Percentiles rank a stretch among this genome's conserved stretches.
Conservation (phyloP, 2,329 filamentous ascomycete species). For the Penicillium sp. region DNA sequence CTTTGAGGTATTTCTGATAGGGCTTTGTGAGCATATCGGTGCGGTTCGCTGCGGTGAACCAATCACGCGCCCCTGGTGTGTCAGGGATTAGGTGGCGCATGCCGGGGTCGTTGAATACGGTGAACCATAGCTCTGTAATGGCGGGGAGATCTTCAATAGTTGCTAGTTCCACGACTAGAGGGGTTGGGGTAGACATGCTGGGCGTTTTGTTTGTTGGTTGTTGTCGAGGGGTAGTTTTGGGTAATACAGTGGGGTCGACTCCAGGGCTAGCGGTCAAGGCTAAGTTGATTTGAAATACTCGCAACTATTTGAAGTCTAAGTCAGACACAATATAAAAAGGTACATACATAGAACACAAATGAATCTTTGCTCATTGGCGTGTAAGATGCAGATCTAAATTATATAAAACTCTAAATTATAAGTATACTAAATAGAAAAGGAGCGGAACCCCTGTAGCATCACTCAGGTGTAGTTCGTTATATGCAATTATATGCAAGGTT, state of each 20-base stretch:
- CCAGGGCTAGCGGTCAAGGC: not conserved
- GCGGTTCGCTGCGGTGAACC: conserved; percentile 25
- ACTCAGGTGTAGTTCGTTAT: conserved; percentile 25
- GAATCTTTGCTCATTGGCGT: not conserved
- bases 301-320: not conserved
- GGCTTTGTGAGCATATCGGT: conserved; percentile 28
- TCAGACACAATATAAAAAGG: not conserved
- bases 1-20: conserved; percentile 28
- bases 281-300: not conserved
- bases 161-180: conserved; percentile 14
- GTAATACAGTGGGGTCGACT: not conserved
- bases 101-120: conserved; percentile 24
- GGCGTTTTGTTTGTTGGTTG: not conserved
- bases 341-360: not conserved
- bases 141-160: conserved; percentile 27
- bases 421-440: not conserved
- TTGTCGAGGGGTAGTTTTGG: not conserved
- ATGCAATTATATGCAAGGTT: conserved; percentile 13
- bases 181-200: not conserved
- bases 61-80: conserved; percentile 29
- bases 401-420: not conserved
- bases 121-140: conserved; percentile 28
- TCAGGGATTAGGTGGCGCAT: conserved; percentile 28
- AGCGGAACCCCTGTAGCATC: not conserved
- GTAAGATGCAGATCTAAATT: not conserved